These are phyloP conservation scores for Isabelozyma heimii DNA, from an alignment of 805 yeast genomes.

Conservation along the genomic window DNA sequence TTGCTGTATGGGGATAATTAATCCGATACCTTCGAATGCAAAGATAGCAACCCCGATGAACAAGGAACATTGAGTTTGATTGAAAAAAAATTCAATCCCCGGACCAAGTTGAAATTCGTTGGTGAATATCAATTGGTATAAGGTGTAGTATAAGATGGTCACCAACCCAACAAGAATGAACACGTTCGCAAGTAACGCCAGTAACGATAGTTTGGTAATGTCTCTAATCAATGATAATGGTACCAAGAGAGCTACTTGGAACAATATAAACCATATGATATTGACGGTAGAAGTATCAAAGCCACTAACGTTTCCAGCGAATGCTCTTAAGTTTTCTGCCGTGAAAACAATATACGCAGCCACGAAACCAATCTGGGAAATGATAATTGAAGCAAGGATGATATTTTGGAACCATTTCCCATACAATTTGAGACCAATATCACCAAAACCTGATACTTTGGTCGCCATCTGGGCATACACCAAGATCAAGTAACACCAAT, in stretches of 20 bases:
- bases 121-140: conserved; percentile 38
- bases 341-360: conserved; percentile 82
- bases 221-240: conserved; percentile 75
- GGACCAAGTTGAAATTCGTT: conserved; percentile 43
- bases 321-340: conserved; percentile 67
- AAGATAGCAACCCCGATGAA: conserved; percentile 83
- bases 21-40: conserved; percentile 86
- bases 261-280: conserved; percentile 43
- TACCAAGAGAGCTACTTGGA: conserved; percentile 57
- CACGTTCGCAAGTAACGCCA: conserved; percentile 69
- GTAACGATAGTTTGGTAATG: conserved; percentile 69
- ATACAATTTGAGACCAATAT: conserved; percentile 62
- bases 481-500: conserved; percentile 72
- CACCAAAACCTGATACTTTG: conserved; percentile 74
- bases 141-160: conserved; percentile 58
- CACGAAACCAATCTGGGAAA: conserved; percentile 77
- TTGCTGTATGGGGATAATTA: conserved; percentile 78
- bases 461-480: conserved; percentile 57
- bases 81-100: conserved; percentile 50
- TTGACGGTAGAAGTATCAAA: conserved; percentile 36
- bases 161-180: conserved; percentile 65
- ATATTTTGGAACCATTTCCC: conserved; percentile 64
- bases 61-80: conserved; percentile 58
- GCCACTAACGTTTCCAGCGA: conserved; percentile 49
- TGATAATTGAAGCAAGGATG: conserved; percentile 60